A percentile compares a stretch with the other conserved stretches of the same genome.
Evolutionary conservation across 2,329 filamentous ascomycete species (phyloP).

Genomic region (Knufia fluminis): DNA sequence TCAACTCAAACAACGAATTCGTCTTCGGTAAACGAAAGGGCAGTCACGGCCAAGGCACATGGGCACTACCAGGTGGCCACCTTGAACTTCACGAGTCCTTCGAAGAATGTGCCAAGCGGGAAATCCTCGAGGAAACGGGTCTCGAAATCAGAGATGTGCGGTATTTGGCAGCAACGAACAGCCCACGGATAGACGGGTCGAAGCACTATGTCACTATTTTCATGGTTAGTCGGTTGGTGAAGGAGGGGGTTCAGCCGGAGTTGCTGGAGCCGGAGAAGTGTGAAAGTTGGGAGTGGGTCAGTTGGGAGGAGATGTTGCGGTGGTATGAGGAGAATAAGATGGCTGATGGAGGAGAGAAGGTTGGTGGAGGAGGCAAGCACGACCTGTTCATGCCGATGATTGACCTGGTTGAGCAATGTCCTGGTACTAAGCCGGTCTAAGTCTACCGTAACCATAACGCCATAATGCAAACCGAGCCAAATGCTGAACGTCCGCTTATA

Average conservation of each 20-base stretch:
- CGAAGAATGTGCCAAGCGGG: slow-evolving; percentile 54
- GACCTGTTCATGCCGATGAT: slow-evolving; percentile 41
- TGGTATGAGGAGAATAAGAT: slow-evolving; percentile 1
- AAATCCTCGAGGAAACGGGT: slow-evolving; percentile 62
- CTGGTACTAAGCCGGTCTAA: not conserved
- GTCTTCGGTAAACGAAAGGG: slow-evolving; percentile 41
- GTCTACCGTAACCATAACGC: not conserved
- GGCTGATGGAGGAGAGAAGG: slow-evolving; percentile 15
- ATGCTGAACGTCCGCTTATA: not conserved
- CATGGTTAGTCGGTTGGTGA: slow-evolving; percentile 46
- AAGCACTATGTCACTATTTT: slow-evolving; percentile 73
- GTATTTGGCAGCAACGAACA: slow-evolving; percentile 57
- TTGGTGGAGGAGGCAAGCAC: slow-evolving; percentile 23
- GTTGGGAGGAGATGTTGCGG: slow-evolving; percentile 39
- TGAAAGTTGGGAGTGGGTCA: slow-evolving; percentile 45
- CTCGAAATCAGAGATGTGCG: slow-evolving; percentile 45
- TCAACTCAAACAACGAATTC: slow-evolving; percentile 31
- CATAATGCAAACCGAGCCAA: not conserved
- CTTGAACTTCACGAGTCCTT: slow-evolving; percentile 60
- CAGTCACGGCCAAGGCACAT: slow-evolving; percentile 46
- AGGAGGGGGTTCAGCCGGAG: slow-evolving; percentile 42
- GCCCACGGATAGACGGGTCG: slow-evolving; percentile 44
- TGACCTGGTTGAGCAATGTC: slow-evolving; percentile 35
- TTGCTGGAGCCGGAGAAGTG: slow-evolving; percentile 45
- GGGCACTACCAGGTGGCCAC: slow-evolving; percentile 65